phyloP scores from a whole-genome alignment of 176 grass and related monocot genomes.

The Guadua angustifolia region DNA sequence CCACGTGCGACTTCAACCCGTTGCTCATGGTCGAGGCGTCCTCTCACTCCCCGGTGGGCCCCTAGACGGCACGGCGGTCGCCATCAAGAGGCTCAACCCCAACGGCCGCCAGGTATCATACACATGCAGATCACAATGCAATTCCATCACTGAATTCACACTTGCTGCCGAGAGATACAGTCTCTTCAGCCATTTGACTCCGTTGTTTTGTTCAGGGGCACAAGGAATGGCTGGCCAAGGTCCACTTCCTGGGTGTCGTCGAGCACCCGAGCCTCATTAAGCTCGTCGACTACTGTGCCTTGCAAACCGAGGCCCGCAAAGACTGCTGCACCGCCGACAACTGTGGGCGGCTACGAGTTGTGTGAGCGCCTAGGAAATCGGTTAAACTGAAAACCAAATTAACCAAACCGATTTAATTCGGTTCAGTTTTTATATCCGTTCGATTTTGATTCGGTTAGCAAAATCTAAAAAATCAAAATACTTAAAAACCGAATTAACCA shows the following conservation, averaged over 20 bases:
- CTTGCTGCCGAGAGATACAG: no score
- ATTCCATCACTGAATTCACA: neutral
- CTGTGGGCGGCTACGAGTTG: no score
- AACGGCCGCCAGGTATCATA: constrained; percentile 56
- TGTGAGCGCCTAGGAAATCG: no score
- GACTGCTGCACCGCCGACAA: no score
- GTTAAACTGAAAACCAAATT: no score
- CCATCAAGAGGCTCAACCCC: constrained; percentile 72
- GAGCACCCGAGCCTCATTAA: constrained; percentile 70
- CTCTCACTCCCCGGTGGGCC: constrained; percentile 43
- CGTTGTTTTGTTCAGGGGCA: constrained; percentile 47
- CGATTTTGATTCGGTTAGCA: no score
- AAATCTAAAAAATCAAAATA: no score
- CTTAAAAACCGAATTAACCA: no score
- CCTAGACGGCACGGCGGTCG: constrained; percentile 45
- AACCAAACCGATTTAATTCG: no score
- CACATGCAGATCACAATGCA: neutral
- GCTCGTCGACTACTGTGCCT: constrained; percentile 61
- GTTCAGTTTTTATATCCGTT: no score
- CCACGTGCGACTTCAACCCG: constrained; percentile 67
- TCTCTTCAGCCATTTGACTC: neutral
- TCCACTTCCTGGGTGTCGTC: constrained; percentile 68
- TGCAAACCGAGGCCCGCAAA: constrained; percentile 57
- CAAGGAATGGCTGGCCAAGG: constrained; percentile 76
- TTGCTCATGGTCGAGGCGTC: constrained; percentile 64